Percentiles rank a stretch among this genome's conserved stretches.
These are phyloP conservation scores for Candida michaelii DNA, from an alignment of 805 yeast species.

Conservation along the genomic window DNA sequence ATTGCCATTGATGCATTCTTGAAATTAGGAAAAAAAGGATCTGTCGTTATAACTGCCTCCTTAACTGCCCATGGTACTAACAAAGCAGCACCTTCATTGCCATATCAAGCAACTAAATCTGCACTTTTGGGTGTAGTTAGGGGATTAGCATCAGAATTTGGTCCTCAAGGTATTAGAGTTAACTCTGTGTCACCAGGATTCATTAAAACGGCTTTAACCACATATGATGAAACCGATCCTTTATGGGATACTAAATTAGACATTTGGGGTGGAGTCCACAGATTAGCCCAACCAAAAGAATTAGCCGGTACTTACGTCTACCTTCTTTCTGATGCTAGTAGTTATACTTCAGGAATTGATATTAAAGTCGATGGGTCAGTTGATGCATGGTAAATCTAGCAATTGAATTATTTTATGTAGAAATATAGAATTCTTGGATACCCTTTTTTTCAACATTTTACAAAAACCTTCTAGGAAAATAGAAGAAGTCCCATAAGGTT, in stretches of 20 bases:
- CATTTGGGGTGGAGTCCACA: conserved; percentile 12
- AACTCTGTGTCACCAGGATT: conserved; percentile 44
- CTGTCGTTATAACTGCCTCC: conserved; percentile 42
- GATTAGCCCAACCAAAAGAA: conserved; percentile 61
- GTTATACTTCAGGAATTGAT: conserved; percentile 73
- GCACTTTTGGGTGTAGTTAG: conserved; percentile 40
- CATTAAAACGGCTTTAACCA: conserved; percentile 38
- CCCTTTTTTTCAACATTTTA: no score
- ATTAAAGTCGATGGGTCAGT: conserved; percentile 69
- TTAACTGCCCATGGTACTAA: conserved; percentile 46
- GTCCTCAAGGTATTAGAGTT: conserved; percentile 47
- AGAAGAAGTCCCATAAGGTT: no score
- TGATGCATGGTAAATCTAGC: conserved; percentile 12
- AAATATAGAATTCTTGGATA: no score
- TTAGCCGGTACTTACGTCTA: conserved; percentile 73
- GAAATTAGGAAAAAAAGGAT: conserved; percentile 29
- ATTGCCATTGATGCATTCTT: conserved; percentile 11
- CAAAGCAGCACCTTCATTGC: conserved; percentile 36
- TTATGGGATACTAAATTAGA: conserved; percentile 23
- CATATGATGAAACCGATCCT: conserved; percentile 25
- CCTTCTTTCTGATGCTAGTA: conserved; percentile 71
- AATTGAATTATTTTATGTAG: not conserved
- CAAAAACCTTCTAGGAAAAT: no score
- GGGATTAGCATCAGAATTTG: conserved; percentile 46
- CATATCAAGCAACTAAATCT: conserved; percentile 47